Evolutionary conservation across 1,139 yeast genomes (phyloP), one percentile per base, ranked within the genome.

Genomic region (Candida sp.): DNA sequence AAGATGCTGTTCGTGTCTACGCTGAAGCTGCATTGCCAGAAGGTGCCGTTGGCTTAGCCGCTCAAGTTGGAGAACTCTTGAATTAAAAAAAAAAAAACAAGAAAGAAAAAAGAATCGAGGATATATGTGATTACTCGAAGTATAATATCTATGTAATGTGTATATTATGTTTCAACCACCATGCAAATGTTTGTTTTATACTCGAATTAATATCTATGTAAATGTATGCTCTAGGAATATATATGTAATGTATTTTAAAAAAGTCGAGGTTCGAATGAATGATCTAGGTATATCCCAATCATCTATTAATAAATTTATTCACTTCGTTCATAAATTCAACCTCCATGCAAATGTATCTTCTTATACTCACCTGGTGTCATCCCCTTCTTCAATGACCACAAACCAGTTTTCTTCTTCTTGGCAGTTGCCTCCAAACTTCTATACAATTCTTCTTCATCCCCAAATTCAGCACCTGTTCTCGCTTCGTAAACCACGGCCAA

Each of bases 1-100:
- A 93, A 63, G 95, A 95, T 64, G 98, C 97, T 0, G 98, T 93
- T 2, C 79, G 99, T 56, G 88, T 93, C 7, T 93, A 93, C 55
- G 95, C 97, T 1, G 99, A 93, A 63, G 97, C 97, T 0, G 73
- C 70, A 11, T 77, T 71, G 21, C 49, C 52, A 38, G 69, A 60
- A 36, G 48, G 68, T 39, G 70, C 69, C 7, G 68, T 62, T 38
- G 57, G 55, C 30, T 66, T 73, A 43, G 62, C 71, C 3, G 47
- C 49, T 33, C 55, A 57, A 23, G 76, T 73, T 9, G 63, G 70
- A 36, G 61, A 59, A 12, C 58, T 72, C 39, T 61, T 72, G 30
- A 55, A 54, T 42, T 60, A 51, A 44, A 32, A 36, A 5, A 25
- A 25, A 25, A 6, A 6, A 25, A 6, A 25, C 8, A n/a, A n/a